A percentile compares a stretch with the other conserved stretches of the same genome.
Conservation (phyloP, 352 stramenopile genomes). For the Aphanomyces astaci region DNA sequence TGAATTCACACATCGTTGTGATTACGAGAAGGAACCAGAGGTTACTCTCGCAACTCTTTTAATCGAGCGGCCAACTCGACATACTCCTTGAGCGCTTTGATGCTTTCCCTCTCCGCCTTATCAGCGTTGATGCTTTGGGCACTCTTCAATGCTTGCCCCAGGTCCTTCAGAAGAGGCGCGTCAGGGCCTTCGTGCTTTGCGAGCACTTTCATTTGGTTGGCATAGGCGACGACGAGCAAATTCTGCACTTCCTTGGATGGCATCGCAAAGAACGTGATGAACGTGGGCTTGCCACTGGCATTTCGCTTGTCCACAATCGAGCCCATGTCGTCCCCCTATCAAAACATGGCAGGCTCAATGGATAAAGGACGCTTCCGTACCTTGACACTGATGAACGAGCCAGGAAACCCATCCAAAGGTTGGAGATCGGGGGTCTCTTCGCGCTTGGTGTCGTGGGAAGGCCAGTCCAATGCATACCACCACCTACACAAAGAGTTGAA, state of each 20-base stretch:
- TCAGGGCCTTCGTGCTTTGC: constrained; percentile 54
- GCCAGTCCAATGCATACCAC: constrained; percentile 83
- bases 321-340: constrained; percentile 70
- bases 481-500: constrained; percentile 46
- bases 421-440: constrained; percentile 66
- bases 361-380: constrained; percentile 24
- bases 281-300: constrained; percentile 62
- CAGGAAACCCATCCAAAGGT: constrained; percentile 72
- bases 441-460: constrained; percentile 32
- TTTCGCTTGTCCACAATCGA: constrained; percentile 72
- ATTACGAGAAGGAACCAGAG: background rate
- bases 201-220: constrained; percentile 78
- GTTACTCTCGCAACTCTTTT: constrained; percentile 9
- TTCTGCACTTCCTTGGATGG: constrained; percentile 57
- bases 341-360: background rate
- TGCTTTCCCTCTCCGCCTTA: constrained; percentile 59
- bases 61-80: constrained; percentile 46
- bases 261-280: constrained; percentile 79
- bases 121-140: constrained; percentile 49
- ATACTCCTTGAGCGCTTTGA: constrained; percentile 65
- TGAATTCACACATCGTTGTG: background rate
- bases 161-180: constrained; percentile 55
- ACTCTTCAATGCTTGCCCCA: constrained; percentile 43
- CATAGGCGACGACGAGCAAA: constrained; percentile 61
- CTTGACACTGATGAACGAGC: constrained; percentile 73